Evolutionary conservation across 1,284 basidiomycete genomes (phyloP), one percentile per base, ranked within the genome.

Genomic region (Ceratobasidium sp.): DNA sequence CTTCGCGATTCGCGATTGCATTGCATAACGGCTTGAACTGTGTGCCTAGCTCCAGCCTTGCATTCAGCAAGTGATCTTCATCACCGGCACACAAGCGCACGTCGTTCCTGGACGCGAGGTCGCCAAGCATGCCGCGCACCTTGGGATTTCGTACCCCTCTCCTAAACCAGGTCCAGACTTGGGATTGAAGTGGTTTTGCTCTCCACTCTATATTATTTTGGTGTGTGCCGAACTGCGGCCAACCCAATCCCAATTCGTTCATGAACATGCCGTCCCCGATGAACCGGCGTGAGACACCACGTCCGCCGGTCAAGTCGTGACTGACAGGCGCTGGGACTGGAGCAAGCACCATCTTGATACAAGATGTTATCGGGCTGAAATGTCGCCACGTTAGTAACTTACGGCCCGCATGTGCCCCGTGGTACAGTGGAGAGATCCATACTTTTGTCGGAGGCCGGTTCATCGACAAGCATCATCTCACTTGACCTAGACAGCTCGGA

Each of bases 191-290:
- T 33, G 15, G 29, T 7, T 36, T 59, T 59, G 31, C 31, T 17
- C 8, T 22, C 6, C 56, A 31, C 36, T 33, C n/a, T n/a, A n/a
- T 29, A 33, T 31, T 11, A 15, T 29, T 31, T 56, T 56, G 2
- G 27, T 7, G 56, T 6, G 36, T 59, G 56, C 56, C 56, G 56
- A 59, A 36, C 31, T 59, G 56, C 31, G 56, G 53, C 31, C 56
- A 24, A 36, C 14, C 31, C 29, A 59, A 33, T 33, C 48, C 22
- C 22, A 51, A 51, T 51, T 51, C 22, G 48, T 11, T 41, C 48
- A 51, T 24, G 48, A 51, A 17, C 22, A 41, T 17, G 27, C 31
- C 29, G 19, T 36, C 4, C 4, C 53, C 53, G 53, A 29, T 56
- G 53, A 56, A 24, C 31, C 56, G 56, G 29, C 56, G 56, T 59